Base-by-base conservation (phyloP, 2,329 filamentous ascomycete species). In the Talaromyces sp. region DNA sequence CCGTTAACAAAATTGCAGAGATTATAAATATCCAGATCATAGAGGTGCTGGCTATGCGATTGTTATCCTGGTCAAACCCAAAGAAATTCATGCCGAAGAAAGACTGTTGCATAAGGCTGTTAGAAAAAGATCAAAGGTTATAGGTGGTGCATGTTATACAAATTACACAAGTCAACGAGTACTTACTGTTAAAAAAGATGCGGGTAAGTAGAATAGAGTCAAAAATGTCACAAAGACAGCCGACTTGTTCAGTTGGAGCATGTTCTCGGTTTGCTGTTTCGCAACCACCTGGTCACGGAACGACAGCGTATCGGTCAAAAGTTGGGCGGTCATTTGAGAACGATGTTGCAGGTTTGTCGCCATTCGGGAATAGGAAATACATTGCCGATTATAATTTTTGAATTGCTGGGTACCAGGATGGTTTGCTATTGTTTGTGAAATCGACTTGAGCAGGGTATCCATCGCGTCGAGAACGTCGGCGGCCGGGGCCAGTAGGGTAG, bases 81-180 rank as follows among this genome's bases (percentile, higher is more conserved):
- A 77, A 78, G 57, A 78, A 74, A 64, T 77, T 77, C 75, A 77
- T 78, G 2, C 76, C 75, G 58, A 78, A 76, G 52, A 78, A 71
- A 1, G 75, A 74, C 73, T 74, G 32, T 25, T 22, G 22, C 44
- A 47, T 25, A 11, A 47, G 9, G 4, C 13, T 47, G 44, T 47
- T 47, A 47, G 44, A 22, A 19, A 47, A 47, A 47, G 44, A 8
- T 47, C 44, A 47, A 47, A 13, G 10, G 19, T n/a, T n/a, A 19
- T 25, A 19, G 44, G 19, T 25, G 44, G 22, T 25, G 44, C 44
- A 47, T 47, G n/a, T 11, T 22, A 19, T 47, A 47, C 44, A 47
- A 47, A 47, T 47, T 47, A 47, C 22, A 25, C 6, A 47, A 19
- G 42, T 15, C 36, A 27, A 39, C 11, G 32, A n/a, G 9, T 10